Percentiles rank a stretch among this genome's conserved stretches.
These are phyloP conservation scores for Pogostemon cablin DNA, from an alignment of 257 asterid species.

Conservation along the genomic window DNA sequence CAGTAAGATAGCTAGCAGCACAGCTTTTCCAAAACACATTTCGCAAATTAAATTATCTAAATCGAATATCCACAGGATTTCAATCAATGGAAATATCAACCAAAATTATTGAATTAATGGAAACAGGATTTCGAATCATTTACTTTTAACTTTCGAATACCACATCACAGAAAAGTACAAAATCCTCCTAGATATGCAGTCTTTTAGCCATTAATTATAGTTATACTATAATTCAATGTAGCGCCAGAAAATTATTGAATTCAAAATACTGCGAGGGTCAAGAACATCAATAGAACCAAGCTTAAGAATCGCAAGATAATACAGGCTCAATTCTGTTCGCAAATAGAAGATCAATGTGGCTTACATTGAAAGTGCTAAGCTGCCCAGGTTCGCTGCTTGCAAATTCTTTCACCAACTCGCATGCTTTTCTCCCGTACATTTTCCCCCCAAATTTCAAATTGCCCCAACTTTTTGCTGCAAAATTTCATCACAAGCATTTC, in stretches of 20 bases:
- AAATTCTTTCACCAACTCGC: slow-evolving; percentile 74
- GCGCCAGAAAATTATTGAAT: not conserved
- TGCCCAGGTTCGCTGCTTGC: slow-evolving; percentile 74
- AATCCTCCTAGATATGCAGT: not conserved
- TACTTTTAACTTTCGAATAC: not conserved
- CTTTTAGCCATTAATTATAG: not conserved
- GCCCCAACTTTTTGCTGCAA: slow-evolving; percentile 28
- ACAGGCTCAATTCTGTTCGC: not conserved
- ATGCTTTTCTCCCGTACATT: slow-evolving; percentile 79
- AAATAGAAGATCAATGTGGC: slow-evolving; percentile 18
- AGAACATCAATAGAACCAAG: slow-evolving; percentile 18
- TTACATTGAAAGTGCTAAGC: slow-evolving; percentile 71
- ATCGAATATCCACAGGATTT: not conserved
- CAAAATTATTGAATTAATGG: too few relatives aligned
- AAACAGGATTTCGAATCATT: not conserved
- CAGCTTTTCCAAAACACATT: not conserved
- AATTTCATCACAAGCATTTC: slow-evolving; percentile 43
- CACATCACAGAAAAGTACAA: not conserved
- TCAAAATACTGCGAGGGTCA: slow-evolving; percentile 10
- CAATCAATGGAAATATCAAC: not conserved
- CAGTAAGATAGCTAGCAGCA: not conserved
- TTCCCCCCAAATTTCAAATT: slow-evolving; percentile 27
- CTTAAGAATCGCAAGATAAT: not conserved
- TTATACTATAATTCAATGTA: not conserved
- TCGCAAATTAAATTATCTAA: not conserved